Evolutionary conservation across 768 basidiomycete genomes (phyloP).

Genomic region (Strobilomyces echinocephalus): DNA sequence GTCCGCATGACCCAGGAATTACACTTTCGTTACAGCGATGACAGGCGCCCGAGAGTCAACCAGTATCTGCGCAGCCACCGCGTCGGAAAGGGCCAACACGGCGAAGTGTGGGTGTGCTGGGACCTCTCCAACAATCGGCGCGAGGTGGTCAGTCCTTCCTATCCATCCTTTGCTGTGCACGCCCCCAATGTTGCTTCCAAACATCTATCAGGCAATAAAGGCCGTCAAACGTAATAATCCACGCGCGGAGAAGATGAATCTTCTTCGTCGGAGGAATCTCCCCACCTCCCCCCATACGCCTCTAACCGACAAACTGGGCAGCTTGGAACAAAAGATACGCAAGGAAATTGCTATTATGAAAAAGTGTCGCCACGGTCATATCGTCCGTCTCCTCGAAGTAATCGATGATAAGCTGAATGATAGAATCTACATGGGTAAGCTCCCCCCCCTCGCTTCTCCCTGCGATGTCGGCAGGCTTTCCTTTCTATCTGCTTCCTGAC

Average conservation of each 20-base stretch:
- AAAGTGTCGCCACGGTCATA: constrained; percentile 85
- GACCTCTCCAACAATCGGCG: constrained; percentile 46
- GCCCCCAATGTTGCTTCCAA: constrained; percentile 7
- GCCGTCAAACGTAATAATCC: constrained; percentile 69
- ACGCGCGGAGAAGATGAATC: constrained; percentile 59
- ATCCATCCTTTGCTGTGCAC: constrained; percentile 4
- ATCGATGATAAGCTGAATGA: constrained; percentile 88
- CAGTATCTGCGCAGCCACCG: constrained; percentile 75
- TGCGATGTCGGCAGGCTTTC: constrained; percentile 12
- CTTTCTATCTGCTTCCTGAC: constrained; percentile 21
- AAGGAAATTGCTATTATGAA: constrained; percentile 99
- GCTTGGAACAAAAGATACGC: constrained; percentile 77
- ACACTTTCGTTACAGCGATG: constrained; percentile 37
- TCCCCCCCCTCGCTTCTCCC: constrained; percentile 8
- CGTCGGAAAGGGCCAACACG: constrained; percentile 88
- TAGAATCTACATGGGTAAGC: constrained; percentile 91
- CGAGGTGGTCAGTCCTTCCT: constrained; percentile 38
- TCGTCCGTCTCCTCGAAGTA: constrained; percentile 87
- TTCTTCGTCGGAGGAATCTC: constrained; percentile 45
- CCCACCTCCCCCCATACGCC: constrained; percentile 44
- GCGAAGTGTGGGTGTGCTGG: constrained; percentile 76
- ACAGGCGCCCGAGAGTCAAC: constrained; percentile 60
- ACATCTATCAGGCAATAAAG: constrained; percentile 64
- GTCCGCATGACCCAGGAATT: constrained; percentile 49
- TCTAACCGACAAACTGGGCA: constrained; percentile 63